Evolutionary conservation across 2,329 filamentous ascomycete species (phyloP).

Genomic region (Sclerotinia spermophila): DNA sequence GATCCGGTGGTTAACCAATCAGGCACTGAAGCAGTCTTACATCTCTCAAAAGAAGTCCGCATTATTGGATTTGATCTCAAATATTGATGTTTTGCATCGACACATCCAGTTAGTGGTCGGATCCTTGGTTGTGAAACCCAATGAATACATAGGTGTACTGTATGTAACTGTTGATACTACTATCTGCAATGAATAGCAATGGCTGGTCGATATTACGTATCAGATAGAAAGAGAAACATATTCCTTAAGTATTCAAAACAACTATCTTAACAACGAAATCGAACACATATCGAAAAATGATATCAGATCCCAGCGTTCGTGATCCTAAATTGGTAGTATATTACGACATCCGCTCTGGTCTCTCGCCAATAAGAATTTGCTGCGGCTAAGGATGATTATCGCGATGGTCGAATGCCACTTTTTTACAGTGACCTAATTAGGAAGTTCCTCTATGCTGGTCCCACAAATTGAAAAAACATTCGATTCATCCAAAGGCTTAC

Average conservation of each 20-base stretch:
- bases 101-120: not conserved
- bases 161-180: not conserved
- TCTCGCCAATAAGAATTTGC: not conserved
- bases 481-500: not conserved
- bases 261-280: not conserved
- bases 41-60: not conserved
- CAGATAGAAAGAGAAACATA: not conserved
- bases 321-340: not conserved
- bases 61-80: not conserved
- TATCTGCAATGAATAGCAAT: not conserved
- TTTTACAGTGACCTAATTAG: not conserved
- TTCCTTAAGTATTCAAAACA: not conserved
- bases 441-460: conserved; percentile 1
- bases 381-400: not conserved
- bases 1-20: not conserved
- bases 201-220: not conserved
- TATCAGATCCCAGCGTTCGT: not conserved
- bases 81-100: not conserved
- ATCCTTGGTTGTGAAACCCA: no score
- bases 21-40: not conserved
- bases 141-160: not conserved
- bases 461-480: not conserved
- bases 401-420: not conserved
- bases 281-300: not conserved
- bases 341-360: not conserved